A percentile compares a stretch with the other conserved stretches of the same genome.
phyloP scores from a whole-genome alignment of 2,329 filamentous ascomycete genomes.

The Endoconidiophora polonica region DNA sequence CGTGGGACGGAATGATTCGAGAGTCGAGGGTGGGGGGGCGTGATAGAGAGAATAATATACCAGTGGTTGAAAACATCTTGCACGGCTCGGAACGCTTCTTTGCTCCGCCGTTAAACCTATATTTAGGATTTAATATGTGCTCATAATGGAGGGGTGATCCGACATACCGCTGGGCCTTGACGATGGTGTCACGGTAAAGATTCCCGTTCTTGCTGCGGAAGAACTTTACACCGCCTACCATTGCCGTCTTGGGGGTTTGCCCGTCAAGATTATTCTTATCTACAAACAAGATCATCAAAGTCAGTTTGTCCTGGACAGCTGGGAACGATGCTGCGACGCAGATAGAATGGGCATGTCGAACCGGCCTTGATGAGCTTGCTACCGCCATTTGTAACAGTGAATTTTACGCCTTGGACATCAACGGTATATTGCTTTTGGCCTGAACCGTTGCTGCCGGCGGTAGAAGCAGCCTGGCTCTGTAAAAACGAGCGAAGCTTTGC shows the following conservation, averaged over 20 bases:
- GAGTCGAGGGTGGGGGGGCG: too few relatives aligned
- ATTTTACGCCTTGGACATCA: conserved; percentile 52
- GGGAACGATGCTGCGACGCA: not conserved
- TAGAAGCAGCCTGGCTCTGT: conserved; percentile 1
- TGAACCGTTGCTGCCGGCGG: not conserved
- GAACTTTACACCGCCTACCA: conserved; percentile 64
- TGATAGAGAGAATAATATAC: conserved; percentile 36
- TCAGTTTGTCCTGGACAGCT: conserved; percentile 16
- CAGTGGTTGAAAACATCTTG: conserved; percentile 52
- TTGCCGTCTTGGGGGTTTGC: conserved; percentile 56
- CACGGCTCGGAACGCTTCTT: conserved; percentile 60
- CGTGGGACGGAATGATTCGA: not conserved
- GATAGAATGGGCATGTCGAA: conserved; percentile 30
- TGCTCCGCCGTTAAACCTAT: conserved; percentile 28
- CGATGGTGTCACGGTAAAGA: conserved; percentile 58
- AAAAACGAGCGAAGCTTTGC: conserved; percentile 7
- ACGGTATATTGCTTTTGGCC: conserved; percentile 11
- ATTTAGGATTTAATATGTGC: conserved; percentile 28
- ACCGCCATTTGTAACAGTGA: conserved; percentile 56
- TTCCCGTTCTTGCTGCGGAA: conserved; percentile 78
- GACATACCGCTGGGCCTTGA: conserved; percentile 61
- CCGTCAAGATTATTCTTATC: conserved; percentile 20
- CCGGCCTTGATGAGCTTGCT: conserved; percentile 64
- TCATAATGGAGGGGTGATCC: conserved; percentile 14
- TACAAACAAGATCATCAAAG: conserved; percentile 30